Percentiles rank a stretch among this genome's conserved stretches.
Evolutionary conservation across 116 monocot genomes (phyloP).

Genomic region (Posidonia oceanica): DNA sequence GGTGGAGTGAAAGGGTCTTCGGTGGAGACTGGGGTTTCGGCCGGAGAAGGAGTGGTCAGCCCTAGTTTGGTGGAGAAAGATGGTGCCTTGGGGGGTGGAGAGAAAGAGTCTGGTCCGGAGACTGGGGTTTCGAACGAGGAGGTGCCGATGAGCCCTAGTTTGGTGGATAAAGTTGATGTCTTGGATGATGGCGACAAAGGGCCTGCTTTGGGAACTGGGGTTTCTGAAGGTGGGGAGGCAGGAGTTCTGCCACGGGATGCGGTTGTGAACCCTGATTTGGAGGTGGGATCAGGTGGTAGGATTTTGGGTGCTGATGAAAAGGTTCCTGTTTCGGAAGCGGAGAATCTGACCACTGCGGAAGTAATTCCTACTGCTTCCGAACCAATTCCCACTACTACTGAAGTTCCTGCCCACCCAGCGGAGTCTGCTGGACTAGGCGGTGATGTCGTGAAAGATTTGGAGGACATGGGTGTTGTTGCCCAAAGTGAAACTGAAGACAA

Average conservation of each 20-base stretch:
- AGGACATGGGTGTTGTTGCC: not conserved
- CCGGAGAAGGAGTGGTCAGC: not conserved
- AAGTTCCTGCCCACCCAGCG: not conserved
- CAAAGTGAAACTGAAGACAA: not conserved
- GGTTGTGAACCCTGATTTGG: not conserved
- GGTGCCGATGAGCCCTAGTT: not conserved
- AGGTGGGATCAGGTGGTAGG: not conserved
- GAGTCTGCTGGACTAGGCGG: not conserved
- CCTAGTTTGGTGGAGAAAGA: not conserved
- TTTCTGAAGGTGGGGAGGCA: not conserved
- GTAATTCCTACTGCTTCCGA: not conserved
- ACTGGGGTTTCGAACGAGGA: not conserved
- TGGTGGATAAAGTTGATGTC: not conserved
- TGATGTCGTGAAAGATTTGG: not conserved
- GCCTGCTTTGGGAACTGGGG: not conserved
- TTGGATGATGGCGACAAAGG: not conserved
- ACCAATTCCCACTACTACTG: no score
- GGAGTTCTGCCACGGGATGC: not conserved
- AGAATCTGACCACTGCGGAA: no score
- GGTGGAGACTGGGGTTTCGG: not conserved
- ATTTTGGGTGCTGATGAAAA: conserved; percentile 2
- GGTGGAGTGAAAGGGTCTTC: not conserved
- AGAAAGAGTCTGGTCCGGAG: not conserved
- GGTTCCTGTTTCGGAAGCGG: not conserved
- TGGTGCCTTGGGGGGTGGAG: not conserved